Evolutionary conservation across 805 yeast genomes (phyloP).

Genomic region (Suhomyces emberorum): DNA sequence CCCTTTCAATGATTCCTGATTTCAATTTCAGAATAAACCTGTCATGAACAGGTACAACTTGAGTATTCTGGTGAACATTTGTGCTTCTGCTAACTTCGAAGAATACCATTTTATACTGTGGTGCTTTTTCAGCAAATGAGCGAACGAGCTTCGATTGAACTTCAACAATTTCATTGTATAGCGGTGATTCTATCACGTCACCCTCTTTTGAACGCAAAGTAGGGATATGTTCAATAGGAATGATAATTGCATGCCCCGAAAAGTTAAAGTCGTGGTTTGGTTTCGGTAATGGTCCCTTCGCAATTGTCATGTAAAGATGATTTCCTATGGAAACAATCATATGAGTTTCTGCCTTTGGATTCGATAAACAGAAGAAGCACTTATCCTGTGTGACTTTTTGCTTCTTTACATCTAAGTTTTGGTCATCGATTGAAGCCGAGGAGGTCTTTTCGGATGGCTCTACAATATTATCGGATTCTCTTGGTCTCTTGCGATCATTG

Average conservation of each 20-base stretch:
- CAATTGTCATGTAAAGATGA: conserved; percentile 64
- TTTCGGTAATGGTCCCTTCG: conserved; percentile 79
- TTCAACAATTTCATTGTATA: conserved; percentile 30
- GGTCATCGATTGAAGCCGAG: background rate
- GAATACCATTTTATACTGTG: conserved; percentile 51
- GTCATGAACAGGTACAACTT: conserved; percentile 66
- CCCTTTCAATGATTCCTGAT: conserved; percentile 43
- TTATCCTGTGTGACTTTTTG: conserved; percentile 51
- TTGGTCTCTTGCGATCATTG: conserved; percentile 10
- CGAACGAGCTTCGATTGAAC: conserved; percentile 48
- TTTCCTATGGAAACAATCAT: conserved; percentile 76
- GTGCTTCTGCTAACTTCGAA: conserved; percentile 66
- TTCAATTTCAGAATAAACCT: conserved; percentile 42
- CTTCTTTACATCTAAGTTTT: conserved; percentile 4
- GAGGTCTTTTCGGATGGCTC: background rate
- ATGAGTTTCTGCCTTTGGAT: conserved; percentile 73
- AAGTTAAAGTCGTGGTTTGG: conserved; percentile 48
- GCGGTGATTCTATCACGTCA: conserved; percentile 45
- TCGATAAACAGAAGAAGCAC: conserved; percentile 83
- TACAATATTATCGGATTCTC: conserved; percentile 10
- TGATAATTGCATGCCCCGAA: conserved; percentile 78
- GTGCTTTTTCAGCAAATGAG: conserved; percentile 39
- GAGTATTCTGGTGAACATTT: conserved; percentile 75
- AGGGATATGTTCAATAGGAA: conserved; percentile 75
- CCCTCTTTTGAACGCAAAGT: conserved; percentile 33